Conservation (phyloP, 2,329 filamentous ascomycete species). For the Cladophialophora immunda region DNA sequence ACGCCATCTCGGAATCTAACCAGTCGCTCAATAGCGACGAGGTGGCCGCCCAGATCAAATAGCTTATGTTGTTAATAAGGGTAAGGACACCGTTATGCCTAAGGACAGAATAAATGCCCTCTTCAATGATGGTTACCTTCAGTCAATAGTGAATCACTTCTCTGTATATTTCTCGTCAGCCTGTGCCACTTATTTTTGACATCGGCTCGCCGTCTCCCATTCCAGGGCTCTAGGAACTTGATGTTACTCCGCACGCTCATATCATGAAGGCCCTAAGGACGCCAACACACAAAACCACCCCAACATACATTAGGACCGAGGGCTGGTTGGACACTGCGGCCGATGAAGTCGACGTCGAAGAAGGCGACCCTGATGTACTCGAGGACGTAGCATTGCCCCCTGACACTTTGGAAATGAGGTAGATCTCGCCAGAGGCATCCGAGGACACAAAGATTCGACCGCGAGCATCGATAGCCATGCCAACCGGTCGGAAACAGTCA, state of each 20-base stretch:
- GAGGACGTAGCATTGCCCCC: slow-evolving; percentile 15
- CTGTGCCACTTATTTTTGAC: too few relatives aligned
- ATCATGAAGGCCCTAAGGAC: slow-evolving; percentile 10
- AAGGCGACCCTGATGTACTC: slow-evolving; percentile 25
- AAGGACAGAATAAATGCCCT: too few relatives aligned
- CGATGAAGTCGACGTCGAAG: slow-evolving; percentile 7
- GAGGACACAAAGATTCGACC: slow-evolving; percentile 47
- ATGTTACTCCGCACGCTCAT: slow-evolving; percentile 2
- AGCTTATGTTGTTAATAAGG: too few relatives aligned
- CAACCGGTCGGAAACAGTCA: slow-evolving; percentile 47
- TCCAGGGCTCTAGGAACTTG: not conserved
- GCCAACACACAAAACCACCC: slow-evolving; percentile 8
- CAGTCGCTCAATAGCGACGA: too few relatives aligned
- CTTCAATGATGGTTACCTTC: too few relatives aligned
- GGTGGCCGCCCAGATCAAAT: too few relatives aligned
- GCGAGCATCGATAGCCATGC: slow-evolving; percentile 45
- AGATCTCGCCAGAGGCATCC: slow-evolving; percentile 46
- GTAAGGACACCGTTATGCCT: too few relatives aligned
- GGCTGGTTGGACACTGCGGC: slow-evolving; percentile 5
- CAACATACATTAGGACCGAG: not conserved
- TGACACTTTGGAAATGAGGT: slow-evolving; percentile 36
- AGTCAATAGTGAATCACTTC: too few relatives aligned
- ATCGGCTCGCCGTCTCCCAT: not conserved
- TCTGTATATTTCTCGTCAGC: too few relatives aligned
- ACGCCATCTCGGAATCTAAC: too few relatives aligned